These are phyloP conservation scores for Populus pruinosa DNA, from an alignment of 345 rosid genomes.

Conservation along the genomic window DNA sequence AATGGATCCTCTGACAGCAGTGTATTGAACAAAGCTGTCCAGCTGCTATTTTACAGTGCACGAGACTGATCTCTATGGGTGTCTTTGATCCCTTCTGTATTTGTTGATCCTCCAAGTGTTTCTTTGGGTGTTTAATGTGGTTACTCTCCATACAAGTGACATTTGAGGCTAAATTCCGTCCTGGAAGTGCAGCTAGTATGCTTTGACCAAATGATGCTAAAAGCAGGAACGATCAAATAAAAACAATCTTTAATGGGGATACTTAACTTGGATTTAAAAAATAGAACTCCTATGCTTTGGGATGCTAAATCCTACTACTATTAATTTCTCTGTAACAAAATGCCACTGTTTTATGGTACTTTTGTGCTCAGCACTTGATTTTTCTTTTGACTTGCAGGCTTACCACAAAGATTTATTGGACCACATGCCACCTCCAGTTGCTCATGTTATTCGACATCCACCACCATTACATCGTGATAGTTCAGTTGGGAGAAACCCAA, in stretches of 20 bases:
- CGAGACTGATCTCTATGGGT: background rate
- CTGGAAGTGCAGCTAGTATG: background rate
- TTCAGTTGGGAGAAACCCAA: conserved; percentile 24
- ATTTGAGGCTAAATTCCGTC: background rate
- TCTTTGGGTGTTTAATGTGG: background rate
- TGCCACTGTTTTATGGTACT: background rate
- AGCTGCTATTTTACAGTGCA: background rate
- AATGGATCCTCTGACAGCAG: background rate
- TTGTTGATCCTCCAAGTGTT: background rate
- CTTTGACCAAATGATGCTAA: background rate
- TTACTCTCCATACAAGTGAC: background rate
- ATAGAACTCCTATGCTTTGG: background rate
- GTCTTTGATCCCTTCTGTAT: background rate
- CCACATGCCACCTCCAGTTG: conserved; percentile 56
- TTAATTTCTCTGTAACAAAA: background rate
- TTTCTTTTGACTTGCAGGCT: conserved; percentile 35
- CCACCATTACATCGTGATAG: conserved; percentile 24
- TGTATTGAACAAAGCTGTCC: background rate
- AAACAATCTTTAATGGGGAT: background rate
- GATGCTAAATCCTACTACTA: background rate
- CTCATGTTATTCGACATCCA: conserved; percentile 21
- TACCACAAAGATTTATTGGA: conserved; percentile 77
- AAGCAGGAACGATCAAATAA: background rate
- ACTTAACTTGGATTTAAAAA: background rate
- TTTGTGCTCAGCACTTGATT: background rate